Conservation (phyloP, 176 grass and related monocot genomes). For the Melocanna baccifera region DNA sequence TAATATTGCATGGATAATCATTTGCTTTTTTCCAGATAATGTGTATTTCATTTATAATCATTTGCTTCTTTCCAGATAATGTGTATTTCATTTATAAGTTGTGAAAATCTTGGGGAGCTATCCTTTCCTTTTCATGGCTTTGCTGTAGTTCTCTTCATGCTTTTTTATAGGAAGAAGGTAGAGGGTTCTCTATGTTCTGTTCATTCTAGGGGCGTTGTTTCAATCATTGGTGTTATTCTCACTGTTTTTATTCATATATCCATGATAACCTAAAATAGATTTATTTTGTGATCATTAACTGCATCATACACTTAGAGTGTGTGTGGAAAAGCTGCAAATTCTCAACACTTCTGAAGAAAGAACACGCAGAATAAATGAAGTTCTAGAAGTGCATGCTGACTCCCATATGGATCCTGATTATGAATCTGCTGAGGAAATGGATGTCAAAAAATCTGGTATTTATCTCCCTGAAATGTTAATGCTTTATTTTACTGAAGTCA, state of each 20-base stretch:
- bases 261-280: neutral
- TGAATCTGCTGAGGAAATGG: conserved; percentile 73
- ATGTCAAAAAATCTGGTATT: conserved; percentile 46
- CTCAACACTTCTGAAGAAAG: conserved; percentile 77
- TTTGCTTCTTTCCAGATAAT: neutral
- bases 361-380: conserved; percentile 63
- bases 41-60: neutral
- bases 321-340: conserved; percentile 83
- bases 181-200: neutral
- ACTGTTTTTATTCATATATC: neutral
- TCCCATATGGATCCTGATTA: conserved; percentile 85
- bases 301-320: conserved; percentile 76
- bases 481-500: neutral
- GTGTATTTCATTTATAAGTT: neutral
- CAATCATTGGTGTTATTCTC: neutral
- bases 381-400: conserved; percentile 76
- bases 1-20: conserved; percentile 11
- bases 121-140: conserved; percentile 4
- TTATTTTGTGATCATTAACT: conserved; percentile 62
- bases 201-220: neutral
- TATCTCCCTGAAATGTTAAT: conserved; percentile 12
- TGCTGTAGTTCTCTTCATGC: neutral
- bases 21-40: neutral
- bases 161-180: neutral
- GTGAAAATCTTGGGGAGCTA: neutral